Conservation (phyloP, 257 asterid genomes). For the Solanum habrochaites region DNA sequence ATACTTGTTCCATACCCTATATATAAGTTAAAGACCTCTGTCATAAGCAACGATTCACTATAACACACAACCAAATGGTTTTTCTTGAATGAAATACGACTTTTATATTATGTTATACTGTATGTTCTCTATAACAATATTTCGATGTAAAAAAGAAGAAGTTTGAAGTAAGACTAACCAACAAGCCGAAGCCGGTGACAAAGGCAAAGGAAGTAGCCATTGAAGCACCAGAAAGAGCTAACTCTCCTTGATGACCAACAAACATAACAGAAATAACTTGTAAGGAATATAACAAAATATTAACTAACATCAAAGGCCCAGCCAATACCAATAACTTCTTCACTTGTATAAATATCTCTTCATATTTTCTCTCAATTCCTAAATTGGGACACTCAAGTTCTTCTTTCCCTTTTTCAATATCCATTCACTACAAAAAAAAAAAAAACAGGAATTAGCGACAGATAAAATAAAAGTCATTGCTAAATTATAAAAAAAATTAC, state of each 20-base stretch:
- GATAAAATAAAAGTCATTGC: not conserved
- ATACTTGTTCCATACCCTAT: no score
- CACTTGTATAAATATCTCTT: not conserved
- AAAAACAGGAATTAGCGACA: not conserved
- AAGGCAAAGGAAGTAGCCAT: slow-evolving; percentile 12
- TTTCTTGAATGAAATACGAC: not conserved
- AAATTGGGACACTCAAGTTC: not conserved
- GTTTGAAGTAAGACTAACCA: slow-evolving; percentile 1
- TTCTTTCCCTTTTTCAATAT: not conserved
- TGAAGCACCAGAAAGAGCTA: slow-evolving; percentile 12
- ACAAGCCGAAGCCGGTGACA: slow-evolving; percentile 1
- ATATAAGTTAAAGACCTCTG: no score
- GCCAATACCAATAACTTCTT: slow-evolving; percentile 9
- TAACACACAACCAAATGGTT: not conserved
- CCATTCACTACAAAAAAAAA: not conserved
- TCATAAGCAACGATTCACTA: not conserved
- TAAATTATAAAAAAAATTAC: not conserved
- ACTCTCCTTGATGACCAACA: slow-evolving; percentile 11
- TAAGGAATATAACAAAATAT: not conserved
- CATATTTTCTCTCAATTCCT: not conserved
- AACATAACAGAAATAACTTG: slow-evolving; percentile 14
- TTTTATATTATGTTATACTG: not conserved
- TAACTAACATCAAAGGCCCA: not conserved
- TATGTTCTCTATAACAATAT: not conserved
- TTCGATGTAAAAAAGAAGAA: not conserved